Conservation (phyloP, 1,284 basidiomycete genomes). For the Tetrapyrgos nigripes region DNA sequence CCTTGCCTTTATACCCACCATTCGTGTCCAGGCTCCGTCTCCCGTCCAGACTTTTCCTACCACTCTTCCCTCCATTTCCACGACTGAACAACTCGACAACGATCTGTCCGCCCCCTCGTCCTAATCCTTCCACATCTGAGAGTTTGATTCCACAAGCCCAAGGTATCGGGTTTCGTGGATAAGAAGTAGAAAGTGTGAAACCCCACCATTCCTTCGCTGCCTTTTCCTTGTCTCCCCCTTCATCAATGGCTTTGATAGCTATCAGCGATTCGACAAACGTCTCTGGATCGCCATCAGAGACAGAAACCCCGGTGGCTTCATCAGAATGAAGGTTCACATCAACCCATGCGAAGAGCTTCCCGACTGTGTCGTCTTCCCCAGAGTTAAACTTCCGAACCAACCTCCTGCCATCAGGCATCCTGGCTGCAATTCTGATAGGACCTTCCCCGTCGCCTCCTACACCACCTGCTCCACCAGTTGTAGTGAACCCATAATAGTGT, state of each 20-base stretch:
- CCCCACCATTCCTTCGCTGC: constrained; percentile 65
- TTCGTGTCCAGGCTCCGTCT: too few species aligned
- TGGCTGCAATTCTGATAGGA: constrained; percentile 65
- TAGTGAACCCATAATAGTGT: background rate
- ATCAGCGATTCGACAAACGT: background rate
- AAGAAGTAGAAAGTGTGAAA: constrained; percentile 73
- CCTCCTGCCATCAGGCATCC: constrained; percentile 70
- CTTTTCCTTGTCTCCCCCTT: constrained; percentile 48
- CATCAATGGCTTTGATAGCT: constrained; percentile 16
- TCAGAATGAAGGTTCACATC: constrained; percentile 63
- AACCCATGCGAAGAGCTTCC: constrained; percentile 72
- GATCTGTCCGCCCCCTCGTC: constrained; percentile 66
- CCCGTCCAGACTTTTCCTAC: constrained; percentile 8
- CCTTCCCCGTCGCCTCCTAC: constrained; percentile 30
- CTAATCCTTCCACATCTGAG: constrained; percentile 58
- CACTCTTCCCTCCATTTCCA: constrained; percentile 2
- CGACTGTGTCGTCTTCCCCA: constrained; percentile 52
- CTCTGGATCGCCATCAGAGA: constrained; percentile 20
- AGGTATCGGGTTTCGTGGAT: constrained; percentile 70
- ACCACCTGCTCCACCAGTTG: background rate
- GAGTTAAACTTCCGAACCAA: constrained; percentile 62
- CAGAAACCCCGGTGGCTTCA: constrained; percentile 39
- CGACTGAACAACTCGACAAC: constrained; percentile 64
- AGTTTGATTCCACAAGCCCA: constrained; percentile 54
- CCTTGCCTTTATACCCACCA: constrained; percentile 11